Percentiles rank a stretch among this genome's conserved stretches.
These are phyloP conservation scores for Gossypium raimondii DNA, from an alignment of 345 rosid species.

Conservation along the genomic window DNA sequence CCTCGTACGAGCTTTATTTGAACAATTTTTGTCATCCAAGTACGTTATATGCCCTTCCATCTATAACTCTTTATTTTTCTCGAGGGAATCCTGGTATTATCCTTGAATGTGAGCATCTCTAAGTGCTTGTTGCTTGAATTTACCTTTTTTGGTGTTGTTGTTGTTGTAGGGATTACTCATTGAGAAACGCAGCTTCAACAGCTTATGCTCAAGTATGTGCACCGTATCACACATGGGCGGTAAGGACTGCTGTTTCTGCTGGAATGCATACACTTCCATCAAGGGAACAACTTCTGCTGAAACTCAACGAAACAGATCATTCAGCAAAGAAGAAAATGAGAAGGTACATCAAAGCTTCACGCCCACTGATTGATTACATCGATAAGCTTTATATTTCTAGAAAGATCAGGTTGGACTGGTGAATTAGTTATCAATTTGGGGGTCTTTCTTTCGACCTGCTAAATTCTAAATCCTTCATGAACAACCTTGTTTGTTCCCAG, in stretches of 20 bases:
- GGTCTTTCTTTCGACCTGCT: neutral
- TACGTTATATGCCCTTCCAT: constrained; percentile 15
- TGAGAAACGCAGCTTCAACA: constrained; percentile 74
- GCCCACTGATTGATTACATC: constrained; percentile 59
- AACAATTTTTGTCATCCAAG: constrained; percentile 57
- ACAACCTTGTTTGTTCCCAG: neutral
- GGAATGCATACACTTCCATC: constrained; percentile 91
- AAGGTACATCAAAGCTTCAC: constrained; percentile 58
- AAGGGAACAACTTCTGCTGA: constrained; percentile 65
- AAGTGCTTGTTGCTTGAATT: too few relatives aligned
- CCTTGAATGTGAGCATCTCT: too few relatives aligned
- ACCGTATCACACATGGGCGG: constrained; percentile 82
- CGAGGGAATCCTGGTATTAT: too few relatives aligned
- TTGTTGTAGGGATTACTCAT: constrained; percentile 27
- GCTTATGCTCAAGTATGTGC: constrained; percentile 87
- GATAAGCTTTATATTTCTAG: constrained; percentile 69
- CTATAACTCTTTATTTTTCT: neutral
- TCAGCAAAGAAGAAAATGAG: constrained; percentile 78
- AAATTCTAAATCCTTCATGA: neutral
- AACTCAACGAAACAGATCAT: constrained; percentile 75
- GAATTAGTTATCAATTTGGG: constrained; percentile 13
- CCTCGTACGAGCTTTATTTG: constrained; percentile 72
- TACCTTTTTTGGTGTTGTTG: neutral
- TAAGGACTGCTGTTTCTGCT: constrained; percentile 82
- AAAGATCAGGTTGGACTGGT: constrained; percentile 77